These are phyloP conservation scores for Ammopiptanthus mongolicus DNA, from an alignment of 306 rosid genomes.

Conservation along the genomic window DNA sequence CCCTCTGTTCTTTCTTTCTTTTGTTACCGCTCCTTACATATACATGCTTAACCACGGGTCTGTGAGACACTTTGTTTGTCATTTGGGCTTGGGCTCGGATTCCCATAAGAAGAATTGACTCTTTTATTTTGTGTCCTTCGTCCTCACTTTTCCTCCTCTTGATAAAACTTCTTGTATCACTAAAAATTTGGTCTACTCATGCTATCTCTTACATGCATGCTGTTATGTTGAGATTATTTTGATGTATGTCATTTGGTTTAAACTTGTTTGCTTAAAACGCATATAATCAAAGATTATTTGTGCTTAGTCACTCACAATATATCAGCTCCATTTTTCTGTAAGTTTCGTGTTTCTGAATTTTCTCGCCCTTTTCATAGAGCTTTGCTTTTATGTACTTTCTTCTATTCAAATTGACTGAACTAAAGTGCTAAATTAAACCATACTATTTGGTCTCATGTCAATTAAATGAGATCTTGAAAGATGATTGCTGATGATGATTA, in stretches of 20 bases:
- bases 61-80: no score
- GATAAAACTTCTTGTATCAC: not conserved
- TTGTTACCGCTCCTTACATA: no score
- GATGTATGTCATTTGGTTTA: not conserved
- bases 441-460: not conserved
- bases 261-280: not conserved
- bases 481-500: not conserved
- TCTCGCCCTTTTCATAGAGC: not conserved
- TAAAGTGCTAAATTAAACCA: not conserved
- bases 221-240: not conserved
- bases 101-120: no score
- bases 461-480: not conserved
- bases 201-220: not conserved
- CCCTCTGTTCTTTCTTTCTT: no score
- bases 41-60: no score
- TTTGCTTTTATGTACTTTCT: not conserved
- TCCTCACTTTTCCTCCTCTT: not conserved
- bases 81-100: no score
- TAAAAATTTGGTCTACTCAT: not conserved
- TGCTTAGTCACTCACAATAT: not conserved
- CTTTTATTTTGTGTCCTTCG: not conserved
- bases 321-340: not conserved
- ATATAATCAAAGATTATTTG: not conserved
- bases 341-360: not conserved
- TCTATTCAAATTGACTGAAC: not conserved